A percentile compares a stretch with the other conserved stretches of the same genome.
These are phyloP conservation scores for Adansonia digitata DNA, from an alignment of 345 rosid species.

Conservation along the genomic window DNA sequence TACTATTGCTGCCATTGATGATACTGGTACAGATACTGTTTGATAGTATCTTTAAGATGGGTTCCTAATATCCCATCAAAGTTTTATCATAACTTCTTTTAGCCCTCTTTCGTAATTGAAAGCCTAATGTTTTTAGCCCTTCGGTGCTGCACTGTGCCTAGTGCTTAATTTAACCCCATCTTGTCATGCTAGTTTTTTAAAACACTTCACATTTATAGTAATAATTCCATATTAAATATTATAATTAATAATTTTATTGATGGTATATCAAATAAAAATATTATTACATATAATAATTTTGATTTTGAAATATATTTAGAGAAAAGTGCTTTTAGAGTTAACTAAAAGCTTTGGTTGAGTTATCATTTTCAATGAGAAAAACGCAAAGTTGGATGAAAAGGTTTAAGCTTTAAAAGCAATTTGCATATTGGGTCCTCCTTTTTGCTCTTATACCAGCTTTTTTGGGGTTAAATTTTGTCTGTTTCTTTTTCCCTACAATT, in stretches of 20 bases:
- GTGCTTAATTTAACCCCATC: constrained; percentile 10
- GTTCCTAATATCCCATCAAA: constrained; percentile 20
- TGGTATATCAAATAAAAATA: too few species aligned
- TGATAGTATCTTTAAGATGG: constrained; percentile 20
- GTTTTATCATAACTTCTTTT: not conserved
- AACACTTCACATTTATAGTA: too few species aligned
- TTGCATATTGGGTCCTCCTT: not conserved
- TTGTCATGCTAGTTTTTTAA: constrained; percentile 4
- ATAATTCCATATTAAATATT: too few species aligned
- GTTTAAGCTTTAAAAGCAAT: not conserved
- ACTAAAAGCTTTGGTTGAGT: constrained; percentile 9
- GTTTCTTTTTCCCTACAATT: constrained; percentile 14
- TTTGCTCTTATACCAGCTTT: constrained; percentile 15
- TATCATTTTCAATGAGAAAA: constrained; percentile 4
- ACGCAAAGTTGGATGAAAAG: constrained; percentile 6
- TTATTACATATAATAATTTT: too few species aligned
- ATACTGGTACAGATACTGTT: not conserved
- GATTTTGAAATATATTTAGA: not conserved
- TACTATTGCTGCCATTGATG: not conserved
- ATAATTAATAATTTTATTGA: too few species aligned
- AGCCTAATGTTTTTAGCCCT: constrained; percentile 3
- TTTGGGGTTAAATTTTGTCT: constrained; percentile 21
- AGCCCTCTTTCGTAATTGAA: not conserved
- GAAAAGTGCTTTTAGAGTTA: not conserved
- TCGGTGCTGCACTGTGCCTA: not conserved